Conservation (phyloP, 768 basidiomycete species). For the Trametes maxima region DNA sequence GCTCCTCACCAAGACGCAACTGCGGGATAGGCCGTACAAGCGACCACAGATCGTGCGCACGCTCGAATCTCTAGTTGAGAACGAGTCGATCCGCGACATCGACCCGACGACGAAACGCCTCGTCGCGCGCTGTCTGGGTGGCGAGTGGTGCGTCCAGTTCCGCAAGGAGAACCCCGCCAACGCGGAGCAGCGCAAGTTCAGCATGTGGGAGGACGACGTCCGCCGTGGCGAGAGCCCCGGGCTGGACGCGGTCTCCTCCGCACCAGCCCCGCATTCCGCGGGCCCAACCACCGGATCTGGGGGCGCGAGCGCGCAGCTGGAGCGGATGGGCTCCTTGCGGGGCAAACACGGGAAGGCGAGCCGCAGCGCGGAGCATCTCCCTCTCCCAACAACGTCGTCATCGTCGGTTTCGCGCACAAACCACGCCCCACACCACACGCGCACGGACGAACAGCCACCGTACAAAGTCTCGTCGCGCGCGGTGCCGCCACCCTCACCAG, state of each 20-base stretch:
- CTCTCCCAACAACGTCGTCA: conserved; percentile 40
- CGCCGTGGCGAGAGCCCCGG: conserved; percentile 45
- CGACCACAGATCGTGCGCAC: conserved; percentile 84
- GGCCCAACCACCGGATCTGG: neutral
- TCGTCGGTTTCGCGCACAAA: conserved; percentile 41
- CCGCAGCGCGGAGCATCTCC: conserved; percentile 67
- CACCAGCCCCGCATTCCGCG: conserved; percentile 35
- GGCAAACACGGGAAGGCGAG: conserved; percentile 55
- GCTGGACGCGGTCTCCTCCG: conserved; percentile 44
- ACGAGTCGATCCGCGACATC: conserved; percentile 78
- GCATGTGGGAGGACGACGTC: conserved; percentile 31
- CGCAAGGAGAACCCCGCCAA: conserved; percentile 39
- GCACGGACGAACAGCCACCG: neutral
- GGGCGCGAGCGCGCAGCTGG: conserved; percentile 33
- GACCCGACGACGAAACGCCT: conserved; percentile 87
- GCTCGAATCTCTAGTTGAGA: conserved; percentile 74
- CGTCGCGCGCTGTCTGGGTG: conserved; percentile 87
- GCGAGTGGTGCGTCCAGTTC: conserved; percentile 83
- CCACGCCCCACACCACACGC: conserved; percentile 2
- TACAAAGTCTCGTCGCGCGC: conserved; percentile 10
- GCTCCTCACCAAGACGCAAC: conserved; percentile 90
- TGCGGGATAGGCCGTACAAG: conserved; percentile 85
- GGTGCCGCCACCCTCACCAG: conserved; percentile 3
- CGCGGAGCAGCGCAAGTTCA: conserved; percentile 29
- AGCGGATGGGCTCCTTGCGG: conserved; percentile 35